These are phyloP conservation scores for Exophiala sp. DNA, from an alignment of 2,329 filamentous ascomycete genomes.

Conservation along the genomic window DNA sequence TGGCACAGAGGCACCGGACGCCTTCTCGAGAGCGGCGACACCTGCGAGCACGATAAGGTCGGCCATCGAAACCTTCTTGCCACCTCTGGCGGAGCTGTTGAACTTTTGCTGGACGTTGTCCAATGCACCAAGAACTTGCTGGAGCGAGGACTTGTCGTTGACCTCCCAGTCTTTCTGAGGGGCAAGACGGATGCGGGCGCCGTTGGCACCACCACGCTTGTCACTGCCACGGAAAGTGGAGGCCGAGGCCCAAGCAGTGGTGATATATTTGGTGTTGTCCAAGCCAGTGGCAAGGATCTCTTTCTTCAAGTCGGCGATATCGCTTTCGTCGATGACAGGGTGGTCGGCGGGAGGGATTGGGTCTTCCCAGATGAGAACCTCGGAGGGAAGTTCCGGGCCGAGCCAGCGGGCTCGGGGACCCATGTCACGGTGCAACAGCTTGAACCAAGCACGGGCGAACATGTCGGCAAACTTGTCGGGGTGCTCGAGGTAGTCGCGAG, in stretches of 20 bases:
- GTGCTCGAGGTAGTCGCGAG: slow-evolving; percentile 65
- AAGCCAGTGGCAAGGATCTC: slow-evolving; percentile 63
- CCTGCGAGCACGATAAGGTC: slow-evolving; percentile 77
- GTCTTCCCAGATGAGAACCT: slow-evolving; percentile 72
- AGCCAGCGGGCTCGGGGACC: slow-evolving; percentile 68
- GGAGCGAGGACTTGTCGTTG: slow-evolving; percentile 68
- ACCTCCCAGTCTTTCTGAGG: slow-evolving; percentile 70
- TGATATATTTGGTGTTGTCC: slow-evolving; percentile 59
- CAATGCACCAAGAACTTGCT: slow-evolving; percentile 58
- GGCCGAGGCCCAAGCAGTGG: slow-evolving; percentile 65
- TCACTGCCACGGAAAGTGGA: slow-evolving; percentile 71
- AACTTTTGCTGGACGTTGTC: slow-evolving; percentile 65
- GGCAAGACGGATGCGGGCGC: slow-evolving; percentile 69
- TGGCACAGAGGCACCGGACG: slow-evolving; percentile 61
- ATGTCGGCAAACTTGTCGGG: slow-evolving; percentile 66
- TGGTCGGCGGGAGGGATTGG: slow-evolving; percentile 61
- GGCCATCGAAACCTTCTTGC: slow-evolving; percentile 73
- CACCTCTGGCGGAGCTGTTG: slow-evolving; percentile 50
- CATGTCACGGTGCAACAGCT: slow-evolving; percentile 76
- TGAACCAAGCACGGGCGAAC: slow-evolving; percentile 76
- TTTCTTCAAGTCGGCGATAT: slow-evolving; percentile 65
- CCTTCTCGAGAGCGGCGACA: slow-evolving; percentile 68
- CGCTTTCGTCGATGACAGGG: slow-evolving; percentile 58
- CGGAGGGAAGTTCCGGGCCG: slow-evolving; percentile 68
- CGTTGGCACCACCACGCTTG: slow-evolving; percentile 80